Base-by-base conservation (phyloP, 2,329 filamentous ascomycete species). In the Fusarium humuli region DNA sequence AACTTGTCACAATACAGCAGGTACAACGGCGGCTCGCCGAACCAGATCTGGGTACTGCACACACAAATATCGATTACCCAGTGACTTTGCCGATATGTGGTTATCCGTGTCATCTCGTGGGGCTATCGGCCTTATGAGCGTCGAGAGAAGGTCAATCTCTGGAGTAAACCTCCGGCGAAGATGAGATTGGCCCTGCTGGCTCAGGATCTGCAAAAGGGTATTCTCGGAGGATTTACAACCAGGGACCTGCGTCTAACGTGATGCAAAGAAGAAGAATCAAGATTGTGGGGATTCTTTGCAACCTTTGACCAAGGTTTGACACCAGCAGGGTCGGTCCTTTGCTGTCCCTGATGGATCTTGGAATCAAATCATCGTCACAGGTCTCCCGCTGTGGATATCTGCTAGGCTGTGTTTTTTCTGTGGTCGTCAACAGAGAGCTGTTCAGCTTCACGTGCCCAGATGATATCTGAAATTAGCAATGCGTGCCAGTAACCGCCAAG, bases 201-300 rank as follows among this genome's bases (percentile, higher is more conserved):
- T 61, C 48, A 48, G 48, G 68, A 69, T 71, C 68, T 71, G 53
- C 68, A 69, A 65, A 70, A 47, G 48, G 54, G 53, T 52, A 47
- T 55, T 62, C 44, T 56, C 69, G 61, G 61, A 68, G 57, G 69
- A 67, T 75, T 72, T 53, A 52, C 61, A 52, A 48, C 61, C 55
- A 69, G 60, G 70, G 65, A 75, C 72, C 70, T 74, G 72, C 70
- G 61, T 75, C 58, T 59, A 46, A 50, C 47, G 65, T 68, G 57
- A 49, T 64, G 42, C 34, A 64, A 65, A 57, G 23, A 47, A 47
- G 49, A 60, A 50, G 20, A 59, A 48, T 45, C 58, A 60, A 57
- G 50, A 50, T 53, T 65, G 63, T 71, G 67, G 59, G 57, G 56
- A 50, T 49, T 40, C 34, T 50, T 69, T 54, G 48, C 61, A 64